These are phyloP conservation scores for Vickermania ingenoplastis DNA, from an alignment of 208 protist genomes.

Conservation along the genomic window DNA sequence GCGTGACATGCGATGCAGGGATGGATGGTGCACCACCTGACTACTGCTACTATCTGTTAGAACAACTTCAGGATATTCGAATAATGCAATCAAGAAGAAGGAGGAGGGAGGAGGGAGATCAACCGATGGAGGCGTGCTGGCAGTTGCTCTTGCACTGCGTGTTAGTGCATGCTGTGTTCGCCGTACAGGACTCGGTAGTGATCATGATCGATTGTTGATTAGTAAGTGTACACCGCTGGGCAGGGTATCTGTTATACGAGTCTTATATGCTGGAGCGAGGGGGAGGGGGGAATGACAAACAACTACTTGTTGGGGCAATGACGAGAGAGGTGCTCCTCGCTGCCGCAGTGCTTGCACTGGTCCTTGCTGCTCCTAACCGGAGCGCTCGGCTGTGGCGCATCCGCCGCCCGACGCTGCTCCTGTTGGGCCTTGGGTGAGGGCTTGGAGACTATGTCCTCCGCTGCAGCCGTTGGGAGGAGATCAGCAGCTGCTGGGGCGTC, in stretches of 20 bases:
- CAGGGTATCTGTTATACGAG: neutral
- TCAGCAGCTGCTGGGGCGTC: conserved; percentile 5
- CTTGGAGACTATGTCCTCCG: no score
- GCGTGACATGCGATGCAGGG: neutral
- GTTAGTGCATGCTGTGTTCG: neutral
- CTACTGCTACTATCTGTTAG: neutral
- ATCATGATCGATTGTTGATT: neutral
- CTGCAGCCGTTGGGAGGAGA: conserved; percentile 41
- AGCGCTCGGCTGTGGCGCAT: neutral
- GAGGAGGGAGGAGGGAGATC: neutral
- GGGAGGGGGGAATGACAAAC: no score
- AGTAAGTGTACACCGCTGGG: neutral
- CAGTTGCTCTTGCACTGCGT: neutral
- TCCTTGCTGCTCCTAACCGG: conserved; percentile 50
- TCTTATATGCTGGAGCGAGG: no score
- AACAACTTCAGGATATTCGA: neutral
- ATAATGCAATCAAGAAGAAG: neutral
- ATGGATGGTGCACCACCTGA: no score
- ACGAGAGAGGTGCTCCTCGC: conserved; percentile 53
- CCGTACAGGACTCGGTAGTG: neutral
- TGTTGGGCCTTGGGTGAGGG: conserved; percentile 19
- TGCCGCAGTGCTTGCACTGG: conserved; percentile 70
- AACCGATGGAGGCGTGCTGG: neutral
- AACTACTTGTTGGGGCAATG: conserved; percentile 67
- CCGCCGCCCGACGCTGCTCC: neutral